Evolutionary conservation across 2,329 filamentous ascomycete genomes (phyloP), one percentile per base, ranked within the genome.

Genomic region (Coniella vitis): DNA sequence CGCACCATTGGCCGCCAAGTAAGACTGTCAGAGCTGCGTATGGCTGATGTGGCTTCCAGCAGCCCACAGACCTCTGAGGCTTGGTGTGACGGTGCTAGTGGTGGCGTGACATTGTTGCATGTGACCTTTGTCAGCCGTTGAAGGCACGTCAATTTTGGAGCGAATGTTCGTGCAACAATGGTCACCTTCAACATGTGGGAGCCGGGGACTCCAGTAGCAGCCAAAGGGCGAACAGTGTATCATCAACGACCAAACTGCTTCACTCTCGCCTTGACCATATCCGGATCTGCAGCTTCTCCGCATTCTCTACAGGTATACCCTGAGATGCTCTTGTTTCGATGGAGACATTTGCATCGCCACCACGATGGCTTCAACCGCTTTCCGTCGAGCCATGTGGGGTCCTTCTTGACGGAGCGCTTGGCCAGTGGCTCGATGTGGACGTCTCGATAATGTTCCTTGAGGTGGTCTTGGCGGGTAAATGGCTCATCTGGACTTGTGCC

Each of bases 341-440:
- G 56, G 40, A 81, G 69, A 57, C 77, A 80, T 51, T 71, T 71
- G 43, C 77, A 81, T 32, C 77, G 69, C 74, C 75, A 81, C 75
- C 75, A 79, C 3, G 56, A 61, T 3, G 51, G 51, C 19, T 66
- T 61, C 29, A 72, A 57, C 45, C 66, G 64, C 50, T 72, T 67
- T 40, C 59, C 63, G 9, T 65, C 58, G 39, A 68, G 57, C 69
- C 69, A 73, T 53, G 63, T 65, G 2, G 36, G 38, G 53, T 62
- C 52, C 37, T 45, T 40, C 54, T 54, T 46, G 51, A 45, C 61
- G 22, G 70, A 69, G 16, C 73, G 70, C 64, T 73, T 73, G 55
- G 68, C 64, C 31, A 78, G 68, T 52, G 79, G 75, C 57, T 81
- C 78, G 47, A 67, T 66, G 65, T 81, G 78, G 53, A 67, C 76